A percentile compares a stretch with the other conserved stretches of the same genome.
Conservation (phyloP, 1,284 basidiomycete species). For the Ceratobasidium sp. region DNA sequence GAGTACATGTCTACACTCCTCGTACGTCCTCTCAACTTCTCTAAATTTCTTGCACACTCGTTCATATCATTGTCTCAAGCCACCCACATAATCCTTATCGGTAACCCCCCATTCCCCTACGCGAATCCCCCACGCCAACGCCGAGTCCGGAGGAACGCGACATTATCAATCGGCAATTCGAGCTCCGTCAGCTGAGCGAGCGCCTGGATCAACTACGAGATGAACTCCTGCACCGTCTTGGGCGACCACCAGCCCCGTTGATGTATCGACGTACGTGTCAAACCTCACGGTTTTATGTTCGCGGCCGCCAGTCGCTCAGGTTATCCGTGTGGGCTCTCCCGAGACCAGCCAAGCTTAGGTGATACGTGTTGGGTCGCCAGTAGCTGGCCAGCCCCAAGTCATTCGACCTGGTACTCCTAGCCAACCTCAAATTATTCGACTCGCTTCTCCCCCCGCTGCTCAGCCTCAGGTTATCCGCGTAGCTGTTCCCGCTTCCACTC, state of each 20-base stretch:
- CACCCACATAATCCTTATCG: too few relatives aligned
- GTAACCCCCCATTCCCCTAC: too few relatives aligned
- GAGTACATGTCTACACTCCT: too few relatives aligned
- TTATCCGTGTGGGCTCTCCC: slow-evolving; percentile 23
- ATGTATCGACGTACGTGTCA: slow-evolving; percentile 41
- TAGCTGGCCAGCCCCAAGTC: slow-evolving; percentile 9
- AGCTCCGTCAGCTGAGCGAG: slow-evolving; percentile 41
- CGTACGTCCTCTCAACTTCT: too few relatives aligned
- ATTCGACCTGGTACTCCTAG: slow-evolving; percentile 20
- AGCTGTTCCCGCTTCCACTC: slow-evolving; percentile 6
- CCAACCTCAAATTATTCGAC: slow-evolving; percentile 24
- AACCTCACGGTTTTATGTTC: too few relatives aligned
- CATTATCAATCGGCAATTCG: slow-evolving; percentile 46
- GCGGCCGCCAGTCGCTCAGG: not conserved
- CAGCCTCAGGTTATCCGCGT: slow-evolving; percentile 45
- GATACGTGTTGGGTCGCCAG: slow-evolving; percentile 24
- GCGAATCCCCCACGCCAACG: too few relatives aligned
- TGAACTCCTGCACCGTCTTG: slow-evolving; percentile 46
- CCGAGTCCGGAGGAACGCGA: slow-evolving; percentile 41
- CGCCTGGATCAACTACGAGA: slow-evolving; percentile 46
- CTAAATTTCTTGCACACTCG: too few relatives aligned
- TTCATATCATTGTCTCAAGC: too few relatives aligned
- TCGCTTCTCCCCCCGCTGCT: slow-evolving; percentile 22
- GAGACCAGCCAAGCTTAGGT: slow-evolving; percentile 3
- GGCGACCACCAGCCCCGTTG: slow-evolving; percentile 30